These are phyloP conservation scores for Aegilops umbellulata DNA, from an alignment of 176 grass and related monocot genomes.

Conservation along the genomic window DNA sequence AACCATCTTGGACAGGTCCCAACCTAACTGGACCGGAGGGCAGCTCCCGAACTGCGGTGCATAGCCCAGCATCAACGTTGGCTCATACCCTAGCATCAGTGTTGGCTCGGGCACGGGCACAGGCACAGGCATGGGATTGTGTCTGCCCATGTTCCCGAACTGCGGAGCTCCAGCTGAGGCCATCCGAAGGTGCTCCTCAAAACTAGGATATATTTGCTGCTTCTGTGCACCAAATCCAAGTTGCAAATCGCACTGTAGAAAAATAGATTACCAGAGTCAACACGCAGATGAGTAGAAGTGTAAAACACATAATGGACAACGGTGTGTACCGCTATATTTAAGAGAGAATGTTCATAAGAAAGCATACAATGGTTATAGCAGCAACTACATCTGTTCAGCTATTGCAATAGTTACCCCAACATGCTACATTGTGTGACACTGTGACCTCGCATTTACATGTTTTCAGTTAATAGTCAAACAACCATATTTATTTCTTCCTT, in stretches of 20 bases:
- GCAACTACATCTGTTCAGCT: slow-evolving; percentile 6
- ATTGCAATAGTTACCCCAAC: background rate
- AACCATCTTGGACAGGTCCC: slow-evolving; percentile 58
- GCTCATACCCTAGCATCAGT: slow-evolving; percentile 68
- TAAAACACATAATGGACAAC: background rate
- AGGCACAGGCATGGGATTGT: slow-evolving; percentile 41
- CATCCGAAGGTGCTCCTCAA: slow-evolving; percentile 62
- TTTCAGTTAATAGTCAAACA: slow-evolving; percentile 2
- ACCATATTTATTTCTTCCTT: background rate
- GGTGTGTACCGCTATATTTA: background rate
- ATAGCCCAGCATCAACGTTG: slow-evolving; percentile 69
- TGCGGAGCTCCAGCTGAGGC: slow-evolving; percentile 51
- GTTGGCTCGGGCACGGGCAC: slow-evolving; percentile 36
- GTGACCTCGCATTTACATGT: background rate
- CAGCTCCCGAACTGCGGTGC: slow-evolving; percentile 44
- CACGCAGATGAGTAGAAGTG: background rate
- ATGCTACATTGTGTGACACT: background rate
- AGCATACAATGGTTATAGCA: background rate
- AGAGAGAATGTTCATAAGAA: slow-evolving; percentile 6
- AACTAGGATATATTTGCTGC: slow-evolving; percentile 45
- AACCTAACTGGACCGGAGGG: slow-evolving; percentile 69
- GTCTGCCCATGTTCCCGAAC: slow-evolving; percentile 36
- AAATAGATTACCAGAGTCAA: background rate
- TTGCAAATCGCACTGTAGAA: slow-evolving; percentile 52
- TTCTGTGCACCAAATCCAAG: slow-evolving; percentile 48